phyloP scores from a whole-genome alignment of 2,329 filamentous ascomycete genomes.

The Diaporthe ampelina region DNA sequence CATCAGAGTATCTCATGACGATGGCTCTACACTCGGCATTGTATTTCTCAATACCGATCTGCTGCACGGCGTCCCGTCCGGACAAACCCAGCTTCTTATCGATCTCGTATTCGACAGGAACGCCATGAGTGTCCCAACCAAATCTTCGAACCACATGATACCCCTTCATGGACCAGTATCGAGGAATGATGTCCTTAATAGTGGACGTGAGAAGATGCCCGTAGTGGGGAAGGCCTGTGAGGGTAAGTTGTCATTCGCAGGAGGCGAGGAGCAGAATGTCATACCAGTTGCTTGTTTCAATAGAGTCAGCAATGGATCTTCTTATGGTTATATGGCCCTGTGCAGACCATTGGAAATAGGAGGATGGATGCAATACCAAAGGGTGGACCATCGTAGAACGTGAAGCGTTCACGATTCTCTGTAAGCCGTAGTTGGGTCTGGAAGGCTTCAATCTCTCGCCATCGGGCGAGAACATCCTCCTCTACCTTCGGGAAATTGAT shows the following conservation, averaged over 20 bases:
- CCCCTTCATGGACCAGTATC: constrained; percentile 99
- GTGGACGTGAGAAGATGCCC: constrained; percentile 88
- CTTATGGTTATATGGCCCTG: too few relatives aligned
- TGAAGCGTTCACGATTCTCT: constrained; percentile 84
- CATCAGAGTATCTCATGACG: constrained; percentile 88
- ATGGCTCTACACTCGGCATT: constrained; percentile 92
- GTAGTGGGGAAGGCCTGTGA: constrained; percentile 59
- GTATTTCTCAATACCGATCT: constrained; percentile 89
- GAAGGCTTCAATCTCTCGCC: constrained; percentile 94
- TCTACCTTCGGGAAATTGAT: constrained; percentile 95
- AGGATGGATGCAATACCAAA: constrained; percentile 73
- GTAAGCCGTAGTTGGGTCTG: constrained; percentile 84
- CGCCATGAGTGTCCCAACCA: constrained; percentile 94
- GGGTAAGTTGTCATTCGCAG: not conserved
- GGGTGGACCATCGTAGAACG: constrained; percentile 92
- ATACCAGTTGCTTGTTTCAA: constrained; percentile 6
- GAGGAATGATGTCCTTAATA: constrained; percentile 95
- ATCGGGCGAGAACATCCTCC: constrained; percentile 84
- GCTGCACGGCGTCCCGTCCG: constrained; percentile 81
- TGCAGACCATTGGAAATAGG: not conserved
- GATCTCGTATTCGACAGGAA: constrained; percentile 96
- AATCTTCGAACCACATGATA: constrained; percentile 92
- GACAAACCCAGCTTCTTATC: constrained; percentile 95
- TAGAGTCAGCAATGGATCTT: not conserved
- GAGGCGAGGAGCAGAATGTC: too few relatives aligned